Conservation (phyloP, 805 yeast genomes). For the Nakazawaea siamensis region DNA sequence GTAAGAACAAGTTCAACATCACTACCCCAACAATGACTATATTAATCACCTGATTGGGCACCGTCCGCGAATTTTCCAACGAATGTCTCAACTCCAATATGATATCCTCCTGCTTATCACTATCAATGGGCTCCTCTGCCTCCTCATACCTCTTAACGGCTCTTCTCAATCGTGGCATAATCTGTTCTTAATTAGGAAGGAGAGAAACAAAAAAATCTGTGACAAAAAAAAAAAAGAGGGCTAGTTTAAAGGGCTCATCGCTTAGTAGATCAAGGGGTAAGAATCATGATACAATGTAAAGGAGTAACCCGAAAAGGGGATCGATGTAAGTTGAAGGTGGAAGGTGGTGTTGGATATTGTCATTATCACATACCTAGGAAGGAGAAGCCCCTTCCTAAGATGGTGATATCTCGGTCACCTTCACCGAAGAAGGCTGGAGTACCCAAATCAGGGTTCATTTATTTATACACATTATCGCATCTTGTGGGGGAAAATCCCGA, state of each 20-base stretch:
- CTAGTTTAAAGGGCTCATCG: no score
- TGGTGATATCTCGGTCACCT: background rate
- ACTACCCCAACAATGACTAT: conserved; percentile 13
- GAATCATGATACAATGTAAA: conserved; percentile 22
- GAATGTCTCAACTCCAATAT: conserved; percentile 6
- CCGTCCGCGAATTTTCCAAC: background rate
- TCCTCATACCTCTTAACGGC: conserved; percentile 3
- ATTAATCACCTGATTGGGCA: conserved; percentile 4
- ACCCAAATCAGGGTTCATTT: conserved; percentile 33
- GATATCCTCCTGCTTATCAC: conserved; percentile 6
- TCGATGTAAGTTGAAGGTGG: conserved; percentile 27
- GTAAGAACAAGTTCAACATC: conserved; percentile 17
- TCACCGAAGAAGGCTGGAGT: conserved; percentile 4
- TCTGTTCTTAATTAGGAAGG: no score
- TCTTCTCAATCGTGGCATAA: conserved; percentile 9
- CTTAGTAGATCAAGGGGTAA: no score
- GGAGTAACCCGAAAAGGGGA: conserved; percentile 34
- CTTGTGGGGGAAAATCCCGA: conserved; percentile 22
- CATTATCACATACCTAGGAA: conserved; percentile 25
- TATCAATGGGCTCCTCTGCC: conserved; percentile 2
- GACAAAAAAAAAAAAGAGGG: no score
- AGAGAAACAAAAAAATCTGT: no score
- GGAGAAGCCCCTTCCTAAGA: no score
- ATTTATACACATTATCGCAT: conserved; percentile 38
- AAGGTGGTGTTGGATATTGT: conserved; percentile 21